Conservation (phyloP, 768 basidiomycete species). For the Lactarius trivialis region DNA sequence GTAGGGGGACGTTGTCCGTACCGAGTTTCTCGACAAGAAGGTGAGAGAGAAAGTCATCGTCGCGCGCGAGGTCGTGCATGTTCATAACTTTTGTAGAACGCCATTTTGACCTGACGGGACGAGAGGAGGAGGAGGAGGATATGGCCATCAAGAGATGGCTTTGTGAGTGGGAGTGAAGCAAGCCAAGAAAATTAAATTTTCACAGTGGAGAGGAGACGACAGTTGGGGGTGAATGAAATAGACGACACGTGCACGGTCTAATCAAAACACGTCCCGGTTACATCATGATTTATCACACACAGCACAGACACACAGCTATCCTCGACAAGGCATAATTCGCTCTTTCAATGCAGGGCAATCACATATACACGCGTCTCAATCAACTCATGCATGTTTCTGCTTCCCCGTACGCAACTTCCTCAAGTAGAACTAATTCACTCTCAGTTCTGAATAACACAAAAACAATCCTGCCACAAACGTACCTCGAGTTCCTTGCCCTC, state of each 20-base stretch:
- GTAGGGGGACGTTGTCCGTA: constrained; percentile 69
- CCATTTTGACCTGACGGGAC: constrained; percentile 36
- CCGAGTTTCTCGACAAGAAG: constrained; percentile 86
- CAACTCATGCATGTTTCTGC: constrained; percentile 76
- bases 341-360: too few relatives aligned
- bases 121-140: background rate
- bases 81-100: constrained; percentile 86
- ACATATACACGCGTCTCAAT: background rate
- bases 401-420: constrained; percentile 90
- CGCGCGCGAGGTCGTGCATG: constrained; percentile 82
- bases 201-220: background rate
- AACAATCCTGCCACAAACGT: constrained; percentile 23
- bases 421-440: constrained; percentile 73
- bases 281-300: background rate
- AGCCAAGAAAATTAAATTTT: too few relatives aligned
- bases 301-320: background rate
- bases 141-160: constrained; percentile 8
- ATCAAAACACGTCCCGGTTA: background rate
- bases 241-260: background rate
- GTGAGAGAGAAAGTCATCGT: constrained; percentile 88
- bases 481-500: constrained; percentile 99
- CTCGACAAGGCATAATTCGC: background rate
- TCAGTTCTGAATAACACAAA: background rate
- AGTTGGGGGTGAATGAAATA: background rate
- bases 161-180: constrained; percentile 3